Evolutionary conservation across 345 rosid genomes (phyloP), one percentile per base, ranked within the genome.

Genomic region (Eucalyptus sp.): DNA sequence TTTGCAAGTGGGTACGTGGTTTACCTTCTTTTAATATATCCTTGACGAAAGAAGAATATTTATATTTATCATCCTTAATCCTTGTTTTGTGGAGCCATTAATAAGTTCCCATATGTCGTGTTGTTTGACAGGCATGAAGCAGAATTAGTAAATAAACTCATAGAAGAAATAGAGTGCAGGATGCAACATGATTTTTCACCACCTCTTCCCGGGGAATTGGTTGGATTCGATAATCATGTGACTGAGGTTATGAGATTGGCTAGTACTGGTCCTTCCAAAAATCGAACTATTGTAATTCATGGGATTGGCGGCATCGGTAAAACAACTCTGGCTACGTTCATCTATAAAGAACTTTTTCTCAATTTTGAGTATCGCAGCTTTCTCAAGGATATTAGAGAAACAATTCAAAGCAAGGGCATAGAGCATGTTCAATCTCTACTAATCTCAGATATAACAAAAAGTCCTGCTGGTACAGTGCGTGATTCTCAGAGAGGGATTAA

Each of bases 381-480:
- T 25, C 13, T 60, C n/a, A 60, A 60, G 29, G 66, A 60, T 25
- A 60, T 10, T 25, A 60, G 66, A 60, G 66, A 60, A 60, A 60
- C 66, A 25, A 60, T 60, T 5, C 5, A 58, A 25, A 11, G 66
- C n/a, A 60, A 60, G 7, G 66, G 66, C 3, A 60, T 60, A 3
- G 5, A 60, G 7, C 7, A 60, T 2, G 66, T 60, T 5, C 66
- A 60, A 60, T 60, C 66, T 25, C 15, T 60, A 60, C 66, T 60
- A 60, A 25, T 5, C 6, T 25, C 66, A 60, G 7, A 60, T 11
- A 10, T 60, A 10, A 60, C 66, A 60, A 25, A 60, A 60, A 9
- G n/a, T 25, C 12, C 13, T 10, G 10, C 5, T 1, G 2, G 6
- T 5, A 0, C 3, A 58, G 11, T 58, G 13, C 66, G 14, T 25